Evolutionary conservation across 768 basidiomycete species (phyloP).

Genomic region (Lenzites betulinus): DNA sequence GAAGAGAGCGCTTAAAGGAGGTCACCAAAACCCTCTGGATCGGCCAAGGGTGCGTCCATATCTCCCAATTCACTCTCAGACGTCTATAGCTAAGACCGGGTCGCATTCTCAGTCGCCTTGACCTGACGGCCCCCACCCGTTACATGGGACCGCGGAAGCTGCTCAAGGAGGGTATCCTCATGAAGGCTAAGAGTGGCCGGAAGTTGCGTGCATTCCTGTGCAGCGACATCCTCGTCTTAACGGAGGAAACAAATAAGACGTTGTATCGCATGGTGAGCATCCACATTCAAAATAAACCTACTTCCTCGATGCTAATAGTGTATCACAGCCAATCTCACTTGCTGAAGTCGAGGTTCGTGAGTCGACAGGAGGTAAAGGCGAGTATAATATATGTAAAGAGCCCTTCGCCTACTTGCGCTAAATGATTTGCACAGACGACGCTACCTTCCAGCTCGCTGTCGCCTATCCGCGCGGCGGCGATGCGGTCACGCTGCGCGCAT

Average conservation of each 20-base stretch:
- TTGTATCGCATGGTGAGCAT: conserved; percentile 80
- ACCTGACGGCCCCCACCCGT: conserved; percentile 88
- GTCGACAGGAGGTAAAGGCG: conserved; percentile 52
- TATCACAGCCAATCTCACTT: conserved; percentile 68
- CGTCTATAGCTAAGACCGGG: too few species aligned
- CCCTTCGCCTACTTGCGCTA: not conserved
- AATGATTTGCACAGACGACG: conserved; percentile 52
- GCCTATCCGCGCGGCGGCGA: conserved; percentile 24
- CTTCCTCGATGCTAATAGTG: not conserved
- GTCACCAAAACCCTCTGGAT: conserved; percentile 87
- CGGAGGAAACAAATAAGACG: conserved; percentile 67
- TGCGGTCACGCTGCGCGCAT: conserved; percentile 36
- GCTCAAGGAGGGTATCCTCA: conserved; percentile 73
- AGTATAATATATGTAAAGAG: conserved; percentile 12
- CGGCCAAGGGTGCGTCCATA: conserved; percentile 66
- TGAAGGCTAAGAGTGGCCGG: conserved; percentile 83
- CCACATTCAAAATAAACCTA: not conserved
- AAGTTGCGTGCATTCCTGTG: conserved; percentile 80
- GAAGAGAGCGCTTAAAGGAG: conserved; percentile 66
- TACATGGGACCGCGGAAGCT: conserved; percentile 80
- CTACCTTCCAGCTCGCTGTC: conserved; percentile 46
- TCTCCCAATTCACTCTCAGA: too few species aligned
- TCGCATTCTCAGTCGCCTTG: conserved; percentile 57
- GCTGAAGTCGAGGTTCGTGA: conserved; percentile 63
- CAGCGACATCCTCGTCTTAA: conserved; percentile 86